These are phyloP conservation scores for Dittrichia graveolens DNA, from an alignment of 129 eudicot genomes.

Conservation along the genomic window DNA sequence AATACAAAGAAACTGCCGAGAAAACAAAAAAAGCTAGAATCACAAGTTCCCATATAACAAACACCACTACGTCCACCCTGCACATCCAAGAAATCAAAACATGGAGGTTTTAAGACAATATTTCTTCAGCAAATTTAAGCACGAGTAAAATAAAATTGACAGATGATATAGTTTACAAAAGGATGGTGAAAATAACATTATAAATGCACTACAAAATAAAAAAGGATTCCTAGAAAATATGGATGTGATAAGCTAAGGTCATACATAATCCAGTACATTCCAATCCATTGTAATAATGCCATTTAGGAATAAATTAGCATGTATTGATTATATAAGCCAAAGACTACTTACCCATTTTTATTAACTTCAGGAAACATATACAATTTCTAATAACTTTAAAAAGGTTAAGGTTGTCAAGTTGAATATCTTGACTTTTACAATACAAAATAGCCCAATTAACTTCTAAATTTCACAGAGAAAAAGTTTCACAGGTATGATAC, in stretches of 20 bases:
- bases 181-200: constrained; percentile 10
- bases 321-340: not conserved
- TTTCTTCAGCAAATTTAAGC: not conserved
- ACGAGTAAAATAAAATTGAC: not conserved
- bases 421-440: not conserved
- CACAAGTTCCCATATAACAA: constrained; percentile 88
- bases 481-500: not conserved
- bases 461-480: not conserved
- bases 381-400: not conserved
- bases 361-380: not conserved
- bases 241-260: constrained; percentile 1
- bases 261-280: not conserved
- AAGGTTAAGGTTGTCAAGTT: constrained; percentile 5
- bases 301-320: not conserved
- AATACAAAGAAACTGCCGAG: constrained; percentile 87
- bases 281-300: not conserved
- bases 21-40: constrained; percentile 86
- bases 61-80: constrained; percentile 97
- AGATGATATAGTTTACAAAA: not conserved
- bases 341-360: not conserved
- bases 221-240: not conserved
- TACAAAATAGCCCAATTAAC: not conserved
- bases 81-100: constrained; percentile 25
- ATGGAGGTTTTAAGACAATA: constrained; percentile 7
- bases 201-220: not conserved